Conservation (phyloP, 805 yeast species). For the Hanseniaspora hatyaiensis region DNA sequence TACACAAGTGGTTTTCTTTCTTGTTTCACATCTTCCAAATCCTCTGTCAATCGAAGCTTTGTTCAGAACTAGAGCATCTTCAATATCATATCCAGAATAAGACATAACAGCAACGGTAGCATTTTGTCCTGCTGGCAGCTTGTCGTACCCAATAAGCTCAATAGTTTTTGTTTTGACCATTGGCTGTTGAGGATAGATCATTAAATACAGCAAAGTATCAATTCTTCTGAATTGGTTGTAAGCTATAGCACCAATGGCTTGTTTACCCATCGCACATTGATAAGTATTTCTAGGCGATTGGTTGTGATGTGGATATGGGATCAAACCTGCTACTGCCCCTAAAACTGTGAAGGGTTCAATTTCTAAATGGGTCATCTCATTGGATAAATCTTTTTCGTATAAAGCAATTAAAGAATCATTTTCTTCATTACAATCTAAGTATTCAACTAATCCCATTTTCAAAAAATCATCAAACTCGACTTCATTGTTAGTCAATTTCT, state of each 20-base stretch:
- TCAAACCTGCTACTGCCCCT: conserved; percentile 87
- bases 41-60: conserved; percentile 92
- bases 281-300: conserved; percentile 88
- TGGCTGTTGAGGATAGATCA: conserved; percentile 99
- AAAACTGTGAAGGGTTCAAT: conserved; percentile 88
- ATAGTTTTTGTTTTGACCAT: conserved; percentile 97
- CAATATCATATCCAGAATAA: conserved; percentile 97
- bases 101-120: conserved; percentile 99
- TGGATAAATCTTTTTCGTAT: conserved; percentile 55
- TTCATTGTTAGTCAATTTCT: conserved; percentile 49
- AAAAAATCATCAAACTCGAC: conserved; percentile 88
- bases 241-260: conserved; percentile 98
- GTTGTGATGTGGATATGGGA: conserved; percentile 87
- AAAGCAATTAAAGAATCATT: conserved; percentile 88
- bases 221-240: conserved; percentile 93
- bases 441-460: conserved; percentile 77
- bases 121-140: conserved; percentile 96
- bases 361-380: conserved; percentile 73
- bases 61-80: conserved; percentile 92
- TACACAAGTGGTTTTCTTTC: conserved; percentile 80
- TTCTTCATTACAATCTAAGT: conserved; percentile 93
- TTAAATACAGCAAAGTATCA: conserved; percentile 80
- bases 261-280: conserved; percentile 96
- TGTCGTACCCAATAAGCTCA: conserved; percentile 88
- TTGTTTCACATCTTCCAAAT: conserved; percentile 92